Percentiles rank a stretch among this genome's conserved stretches.
Conservation (phyloP, 1,139 yeast species). For the Meyerozyma athensensis region DNA sequence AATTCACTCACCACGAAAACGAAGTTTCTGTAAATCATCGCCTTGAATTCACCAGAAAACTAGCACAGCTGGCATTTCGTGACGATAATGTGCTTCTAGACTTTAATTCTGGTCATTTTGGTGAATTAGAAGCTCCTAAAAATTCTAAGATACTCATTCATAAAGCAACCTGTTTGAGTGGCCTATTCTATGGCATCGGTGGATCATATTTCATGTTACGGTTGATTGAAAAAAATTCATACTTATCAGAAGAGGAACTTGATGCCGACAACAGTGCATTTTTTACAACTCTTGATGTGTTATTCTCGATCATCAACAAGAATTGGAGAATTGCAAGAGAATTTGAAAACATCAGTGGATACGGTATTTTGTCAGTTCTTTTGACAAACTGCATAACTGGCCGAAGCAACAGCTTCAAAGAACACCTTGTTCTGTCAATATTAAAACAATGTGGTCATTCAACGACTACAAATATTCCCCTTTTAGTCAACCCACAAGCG, state of each 20-base stretch:
- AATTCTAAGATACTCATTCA: slow-evolving; percentile 18
- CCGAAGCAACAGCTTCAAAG: not conserved
- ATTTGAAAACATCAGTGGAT: slow-evolving; percentile 41
- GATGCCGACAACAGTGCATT: slow-evolving; percentile 14
- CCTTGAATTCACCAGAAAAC: not conserved
- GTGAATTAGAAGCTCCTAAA: slow-evolving; percentile 14
- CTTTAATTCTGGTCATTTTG: slow-evolving; percentile 10
- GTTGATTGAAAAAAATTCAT: slow-evolving; percentile 23
- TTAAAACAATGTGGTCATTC: not conserved
- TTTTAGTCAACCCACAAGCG: not conserved
- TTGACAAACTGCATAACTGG: not conserved
- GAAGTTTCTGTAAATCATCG: not conserved
- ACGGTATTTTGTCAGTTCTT: slow-evolving; percentile 32
- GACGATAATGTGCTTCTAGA: not conserved
- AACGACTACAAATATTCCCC: not conserved
- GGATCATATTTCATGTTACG: slow-evolving; percentile 32
- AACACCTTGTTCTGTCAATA: not conserved
- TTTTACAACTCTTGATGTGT: not conserved
- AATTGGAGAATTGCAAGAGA: slow-evolving; percentile 39
- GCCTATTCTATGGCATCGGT: slow-evolving; percentile 32
- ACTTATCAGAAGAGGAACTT: slow-evolving; percentile 15
- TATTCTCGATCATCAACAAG: slow-evolving; percentile 20
- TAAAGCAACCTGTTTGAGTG: slow-evolving; percentile 25
- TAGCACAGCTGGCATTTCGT: not conserved
- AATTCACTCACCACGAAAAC: not conserved